These are phyloP conservation scores for Lachnellula subtilissima DNA, from an alignment of 2,329 filamentous ascomycete genomes.

Conservation along the genomic window DNA sequence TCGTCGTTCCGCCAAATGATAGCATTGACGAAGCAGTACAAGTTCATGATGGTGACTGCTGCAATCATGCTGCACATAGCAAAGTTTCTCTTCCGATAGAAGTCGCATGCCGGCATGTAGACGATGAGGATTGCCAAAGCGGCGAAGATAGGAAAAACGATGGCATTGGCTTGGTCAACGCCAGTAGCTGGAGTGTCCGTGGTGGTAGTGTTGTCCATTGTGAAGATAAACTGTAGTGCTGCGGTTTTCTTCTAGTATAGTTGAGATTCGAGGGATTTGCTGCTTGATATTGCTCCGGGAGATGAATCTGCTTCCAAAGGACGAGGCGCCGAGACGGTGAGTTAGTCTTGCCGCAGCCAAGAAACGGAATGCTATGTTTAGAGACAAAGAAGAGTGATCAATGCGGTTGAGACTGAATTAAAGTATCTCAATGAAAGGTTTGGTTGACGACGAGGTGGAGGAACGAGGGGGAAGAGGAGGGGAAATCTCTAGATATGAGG, in stretches of 20 bases:
- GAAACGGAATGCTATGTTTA: background rate
- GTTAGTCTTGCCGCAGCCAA: background rate
- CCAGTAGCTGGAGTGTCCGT: background rate
- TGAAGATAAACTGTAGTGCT: background rate
- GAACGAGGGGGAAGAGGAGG: background rate
- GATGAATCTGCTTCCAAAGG: background rate
- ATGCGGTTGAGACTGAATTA: background rate
- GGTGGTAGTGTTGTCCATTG: background rate
- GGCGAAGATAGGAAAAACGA: constrained; percentile 44
- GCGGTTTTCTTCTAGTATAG: background rate
- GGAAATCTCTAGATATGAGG: background rate
- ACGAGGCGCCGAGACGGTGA: constrained; percentile 1
- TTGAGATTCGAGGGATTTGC: background rate
- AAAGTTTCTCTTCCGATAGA: constrained; percentile 56
- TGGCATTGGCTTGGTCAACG: constrained; percentile 26
- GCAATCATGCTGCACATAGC: constrained; percentile 51
- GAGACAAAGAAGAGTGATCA: constrained; percentile 4
- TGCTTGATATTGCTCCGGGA: background rate
- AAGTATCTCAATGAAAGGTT: background rate
- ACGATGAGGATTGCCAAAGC: constrained; percentile 47
- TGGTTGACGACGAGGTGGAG: background rate
- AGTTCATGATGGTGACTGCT: constrained; percentile 52
- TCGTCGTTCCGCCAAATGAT: constrained; percentile 61
- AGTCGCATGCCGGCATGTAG: constrained; percentile 54
- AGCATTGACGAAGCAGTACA: constrained; percentile 56